These are phyloP conservation scores for Hippophae tibetana DNA, from an alignment of 306 rosid genomes.

Conservation along the genomic window DNA sequence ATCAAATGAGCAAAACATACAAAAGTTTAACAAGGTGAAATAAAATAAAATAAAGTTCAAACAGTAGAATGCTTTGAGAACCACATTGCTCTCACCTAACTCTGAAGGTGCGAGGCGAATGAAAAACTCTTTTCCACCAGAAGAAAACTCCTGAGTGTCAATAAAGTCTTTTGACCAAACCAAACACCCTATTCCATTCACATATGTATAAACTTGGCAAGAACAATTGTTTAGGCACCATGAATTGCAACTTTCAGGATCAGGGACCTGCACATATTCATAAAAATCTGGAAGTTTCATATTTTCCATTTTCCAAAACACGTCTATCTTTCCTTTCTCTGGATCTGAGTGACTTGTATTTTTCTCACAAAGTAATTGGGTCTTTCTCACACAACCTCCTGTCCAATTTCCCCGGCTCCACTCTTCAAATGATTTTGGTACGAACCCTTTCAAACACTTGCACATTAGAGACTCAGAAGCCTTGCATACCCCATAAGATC, in stretches of 20 bases:
- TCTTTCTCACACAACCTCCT: constrained; percentile 12
- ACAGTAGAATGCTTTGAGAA: background rate
- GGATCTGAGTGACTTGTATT: background rate
- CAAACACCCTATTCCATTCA: constrained; percentile 15
- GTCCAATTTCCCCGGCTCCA: constrained; percentile 16
- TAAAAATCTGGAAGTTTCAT: constrained; percentile 18
- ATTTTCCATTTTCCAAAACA: background rate
- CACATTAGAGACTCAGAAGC: background rate
- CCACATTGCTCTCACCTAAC: constrained; percentile 16
- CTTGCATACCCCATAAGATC: constrained; percentile 13
- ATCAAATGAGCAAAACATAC: background rate
- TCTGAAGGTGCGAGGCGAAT: constrained; percentile 26
- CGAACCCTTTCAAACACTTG: constrained; percentile 16
- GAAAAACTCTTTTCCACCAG: constrained; percentile 5
- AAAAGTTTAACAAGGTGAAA: background rate
- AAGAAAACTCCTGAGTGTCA: constrained; percentile 7
- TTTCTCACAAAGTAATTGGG: constrained; percentile 11
- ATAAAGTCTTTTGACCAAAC: constrained; percentile 16
- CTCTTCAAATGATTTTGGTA: background rate
- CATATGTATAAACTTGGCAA: constrained; percentile 22
- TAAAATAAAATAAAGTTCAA: background rate
- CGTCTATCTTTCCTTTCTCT: background rate
- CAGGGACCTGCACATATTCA: background rate
- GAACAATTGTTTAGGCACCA: constrained; percentile 27
- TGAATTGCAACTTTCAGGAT: constrained; percentile 2